Evolutionary conservation across 2,329 filamentous ascomycete genomes (phyloP).

Genomic region (Chrysosporium keratinophilum): DNA sequence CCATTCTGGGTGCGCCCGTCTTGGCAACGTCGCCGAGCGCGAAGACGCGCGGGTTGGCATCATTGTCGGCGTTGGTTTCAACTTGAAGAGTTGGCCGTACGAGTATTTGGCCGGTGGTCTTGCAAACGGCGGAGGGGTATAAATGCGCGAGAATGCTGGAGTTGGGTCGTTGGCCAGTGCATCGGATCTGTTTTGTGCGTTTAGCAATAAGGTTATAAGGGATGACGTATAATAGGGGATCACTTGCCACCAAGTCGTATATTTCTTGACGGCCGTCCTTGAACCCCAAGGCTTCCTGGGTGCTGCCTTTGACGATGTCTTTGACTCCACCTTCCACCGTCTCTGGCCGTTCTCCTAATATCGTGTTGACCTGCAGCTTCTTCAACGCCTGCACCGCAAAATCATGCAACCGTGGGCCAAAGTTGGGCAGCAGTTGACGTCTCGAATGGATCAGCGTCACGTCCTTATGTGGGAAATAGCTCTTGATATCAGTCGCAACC

Average conservation of each 20-base stretch:
- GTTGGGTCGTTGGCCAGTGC: slow-evolving; percentile 15
- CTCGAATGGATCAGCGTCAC: slow-evolving; percentile 37
- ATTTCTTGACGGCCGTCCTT: slow-evolving; percentile 12
- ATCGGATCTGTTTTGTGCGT: slow-evolving; percentile 24
- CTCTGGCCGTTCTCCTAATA: slow-evolving; percentile 14
- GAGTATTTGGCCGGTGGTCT: slow-evolving; percentile 41
- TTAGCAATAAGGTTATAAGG: neutral
- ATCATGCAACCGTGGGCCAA: slow-evolving; percentile 27
- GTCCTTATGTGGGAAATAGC: slow-evolving; percentile 31
- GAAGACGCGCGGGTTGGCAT: slow-evolving; percentile 41
- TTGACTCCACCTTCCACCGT: neutral
- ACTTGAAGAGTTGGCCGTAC: slow-evolving; percentile 51
- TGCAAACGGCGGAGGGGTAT: slow-evolving; percentile 37
- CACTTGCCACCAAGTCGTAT: slow-evolving; percentile 12
- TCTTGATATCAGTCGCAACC: slow-evolving; percentile 36
- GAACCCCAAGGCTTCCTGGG: slow-evolving; percentile 7
- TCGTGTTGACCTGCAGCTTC: slow-evolving; percentile 17
- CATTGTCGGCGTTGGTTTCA: slow-evolving; percentile 25
- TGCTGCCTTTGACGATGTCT: neutral
- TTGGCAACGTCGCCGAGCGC: slow-evolving; percentile 55
- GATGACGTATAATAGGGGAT: neutral
- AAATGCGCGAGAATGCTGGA: slow-evolving; percentile 20
- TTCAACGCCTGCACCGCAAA: slow-evolving; percentile 29
- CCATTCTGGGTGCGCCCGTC: slow-evolving; percentile 41
- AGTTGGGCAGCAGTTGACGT: slow-evolving; percentile 18